Percentiles rank a stretch among this genome's conserved stretches.
Evolutionary conservation across 1,139 yeast genomes (phyloP).

Genomic region (Sugiyamaella neomexicana): DNA sequence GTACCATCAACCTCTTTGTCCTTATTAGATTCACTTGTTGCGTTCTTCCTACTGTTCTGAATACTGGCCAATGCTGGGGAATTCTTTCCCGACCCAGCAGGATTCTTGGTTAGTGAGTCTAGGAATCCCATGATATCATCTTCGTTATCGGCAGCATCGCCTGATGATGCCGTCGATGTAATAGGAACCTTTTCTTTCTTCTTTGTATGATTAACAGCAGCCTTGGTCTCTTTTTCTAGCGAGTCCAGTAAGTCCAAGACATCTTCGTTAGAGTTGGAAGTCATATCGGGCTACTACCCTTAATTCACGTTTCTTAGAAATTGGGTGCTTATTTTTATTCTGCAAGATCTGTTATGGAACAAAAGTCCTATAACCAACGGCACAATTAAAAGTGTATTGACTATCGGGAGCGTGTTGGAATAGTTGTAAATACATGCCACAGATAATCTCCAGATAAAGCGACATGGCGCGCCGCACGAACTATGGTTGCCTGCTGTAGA

Average conservation of each 20-base stretch:
- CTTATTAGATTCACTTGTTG: background rate
- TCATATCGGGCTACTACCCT: background rate
- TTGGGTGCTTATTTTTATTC: background rate
- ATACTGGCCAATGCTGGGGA: conserved; percentile 25
- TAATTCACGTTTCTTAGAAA: background rate
- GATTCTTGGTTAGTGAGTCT: conserved; percentile 59
- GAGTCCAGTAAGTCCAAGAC: conserved; percentile 89
- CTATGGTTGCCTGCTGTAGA: background rate
- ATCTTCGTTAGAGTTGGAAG: conserved; percentile 51
- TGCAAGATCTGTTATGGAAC: background rate
- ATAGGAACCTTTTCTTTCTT: conserved; percentile 18
- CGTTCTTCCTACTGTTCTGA: background rate
- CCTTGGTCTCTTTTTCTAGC: conserved; percentile 60
- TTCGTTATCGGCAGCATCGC: conserved; percentile 35
- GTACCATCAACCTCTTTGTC: background rate
- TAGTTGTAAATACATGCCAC: too few species aligned
- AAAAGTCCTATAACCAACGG: too few species aligned
- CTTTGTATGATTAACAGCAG: conserved; percentile 29
- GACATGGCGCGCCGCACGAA: too few species aligned
- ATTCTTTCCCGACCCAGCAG: conserved; percentile 29
- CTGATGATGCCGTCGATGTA: background rate
- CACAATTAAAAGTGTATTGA: too few species aligned
- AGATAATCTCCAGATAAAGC: too few species aligned
- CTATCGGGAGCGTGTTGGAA: too few species aligned
- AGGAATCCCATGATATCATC: conserved; percentile 83